Base-by-base conservation (phyloP, 202 grass and related monocot genomes). In the Zizania palustris region DNA sequence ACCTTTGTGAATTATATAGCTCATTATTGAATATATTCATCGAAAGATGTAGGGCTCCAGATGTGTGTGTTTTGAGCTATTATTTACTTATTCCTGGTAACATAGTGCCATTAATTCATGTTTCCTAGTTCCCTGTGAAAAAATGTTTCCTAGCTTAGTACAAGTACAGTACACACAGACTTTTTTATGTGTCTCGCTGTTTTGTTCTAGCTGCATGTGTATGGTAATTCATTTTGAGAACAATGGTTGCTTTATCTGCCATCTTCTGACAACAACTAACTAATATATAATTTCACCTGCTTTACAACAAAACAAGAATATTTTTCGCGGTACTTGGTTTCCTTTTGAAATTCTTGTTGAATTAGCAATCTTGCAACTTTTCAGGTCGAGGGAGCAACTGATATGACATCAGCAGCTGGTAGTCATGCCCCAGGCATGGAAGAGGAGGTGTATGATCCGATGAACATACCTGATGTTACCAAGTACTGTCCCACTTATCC, bases 371-470 rank as follows among this genome's bases (percentile, higher is more conserved):
- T 71, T 88, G 46, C 16, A 56, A 40, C 77, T 20, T 85, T 82
- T 20, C 74, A 99, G 96, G 81, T 91, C 11, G 92, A 99, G 51
- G 88, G 85, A 55, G 56, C 55, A 46, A 75, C 75, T 3, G 90
- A 96, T 36, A 73, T 82, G 67, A 15, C 87, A 67, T 62, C 78
- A 45, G 61, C 85, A 73, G 74, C 80, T 45, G 62, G 82, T 59
- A 69, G 80, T 62, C 71, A 83, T 81, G 77, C 44, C 69, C 78
- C 78, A 66, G 61, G 70, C 54, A 85, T 84, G 80, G 96, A 96
- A 44, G 91, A 90, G 63, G 92, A 98, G 76, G 80, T 74, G 36
- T 99, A 96, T 69, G 92, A 99, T 89, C 96, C 96, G 42, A 83
- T 99, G 85, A 79, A 72, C 60, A 87, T 99, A 87, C 96, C 96